Conservation (phyloP, 495 filamentous ascomycete species). For the Aspergillus coremiiformis region DNA sequence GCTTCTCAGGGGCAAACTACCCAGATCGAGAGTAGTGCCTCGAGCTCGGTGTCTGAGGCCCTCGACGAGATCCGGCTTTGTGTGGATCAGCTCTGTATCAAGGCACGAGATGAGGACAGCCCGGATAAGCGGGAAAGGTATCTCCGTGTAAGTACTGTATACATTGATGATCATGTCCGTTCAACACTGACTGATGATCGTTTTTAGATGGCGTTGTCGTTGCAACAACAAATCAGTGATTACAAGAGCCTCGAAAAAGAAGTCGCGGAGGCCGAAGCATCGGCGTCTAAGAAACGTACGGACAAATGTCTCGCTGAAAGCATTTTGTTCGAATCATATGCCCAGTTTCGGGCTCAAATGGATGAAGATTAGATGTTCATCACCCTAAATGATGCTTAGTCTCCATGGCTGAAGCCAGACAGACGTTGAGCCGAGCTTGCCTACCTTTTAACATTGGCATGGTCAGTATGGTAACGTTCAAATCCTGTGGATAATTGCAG, state of each 20-base stretch:
- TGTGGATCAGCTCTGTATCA: conserved; percentile 9
- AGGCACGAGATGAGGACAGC: conserved; percentile 2
- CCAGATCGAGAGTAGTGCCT: background rate
- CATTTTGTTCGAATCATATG: conserved; percentile 4
- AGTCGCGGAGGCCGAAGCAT: conserved; percentile 4
- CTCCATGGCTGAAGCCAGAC: background rate
- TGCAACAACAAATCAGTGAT: conserved; percentile 13
- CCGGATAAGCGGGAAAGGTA: conserved; percentile 10
- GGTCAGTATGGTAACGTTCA: too few relatives aligned
- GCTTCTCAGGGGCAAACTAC: background rate
- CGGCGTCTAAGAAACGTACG: conserved; percentile 2
- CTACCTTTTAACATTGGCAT: too few relatives aligned
- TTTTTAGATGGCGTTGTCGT: conserved; percentile 9
- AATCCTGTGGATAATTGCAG: too few relatives aligned
- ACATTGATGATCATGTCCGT: background rate
- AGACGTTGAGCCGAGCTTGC: background rate
- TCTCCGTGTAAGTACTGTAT: conserved; percentile 11
- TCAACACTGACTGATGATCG: background rate
- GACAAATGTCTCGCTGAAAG: conserved; percentile 9
- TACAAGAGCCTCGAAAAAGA: conserved; percentile 9
- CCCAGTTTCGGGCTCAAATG: conserved; percentile 9
- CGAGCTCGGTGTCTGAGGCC: background rate
- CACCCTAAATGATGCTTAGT: background rate
- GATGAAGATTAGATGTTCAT: conserved; percentile 8
- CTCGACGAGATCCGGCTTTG: conserved; percentile 1